Percentiles rank a stretch among this genome's conserved stretches.
These are phyloP conservation scores for Tuctoria greenei DNA, from an alignment of 176 grass and related monocot species.

Conservation along the genomic window DNA sequence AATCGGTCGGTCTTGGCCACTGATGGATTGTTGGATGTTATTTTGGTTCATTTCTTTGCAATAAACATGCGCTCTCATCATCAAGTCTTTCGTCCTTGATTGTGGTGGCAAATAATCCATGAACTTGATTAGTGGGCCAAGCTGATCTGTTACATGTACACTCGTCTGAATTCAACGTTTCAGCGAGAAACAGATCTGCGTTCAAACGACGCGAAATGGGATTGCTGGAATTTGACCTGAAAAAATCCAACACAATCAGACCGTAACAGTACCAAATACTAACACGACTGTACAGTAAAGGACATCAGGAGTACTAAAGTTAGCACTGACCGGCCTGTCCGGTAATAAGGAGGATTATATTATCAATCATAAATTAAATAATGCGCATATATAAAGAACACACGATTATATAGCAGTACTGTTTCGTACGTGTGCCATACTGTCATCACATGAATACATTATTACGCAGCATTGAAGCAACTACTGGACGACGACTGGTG, in stretches of 20 bases:
- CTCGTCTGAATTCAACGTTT: background rate
- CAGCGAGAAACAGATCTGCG: background rate
- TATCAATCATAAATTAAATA: background rate
- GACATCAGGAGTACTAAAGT: background rate
- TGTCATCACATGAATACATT: conserved; percentile 24
- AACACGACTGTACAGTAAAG: too few species aligned
- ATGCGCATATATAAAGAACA: background rate
- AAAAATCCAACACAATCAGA: background rate
- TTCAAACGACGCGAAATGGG: background rate
- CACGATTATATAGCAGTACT: background rate
- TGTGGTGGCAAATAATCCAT: background rate
- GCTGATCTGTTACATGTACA: background rate
- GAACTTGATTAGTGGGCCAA: background rate
- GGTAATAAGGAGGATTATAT: background rate
- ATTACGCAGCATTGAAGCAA: conserved; percentile 24
- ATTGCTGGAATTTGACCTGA: background rate
- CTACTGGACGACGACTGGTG: conserved; percentile 4
- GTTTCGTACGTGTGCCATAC: conserved; percentile 19
- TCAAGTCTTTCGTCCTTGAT: background rate
- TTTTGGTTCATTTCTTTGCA: background rate
- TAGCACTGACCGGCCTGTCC: too few species aligned
- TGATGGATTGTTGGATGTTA: background rate
- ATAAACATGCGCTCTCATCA: background rate
- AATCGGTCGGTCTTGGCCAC: background rate
- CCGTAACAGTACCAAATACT: background rate